Conservation (phyloP, 148 eudicot species). For the Amaranthus hypochondriacus region DNA sequence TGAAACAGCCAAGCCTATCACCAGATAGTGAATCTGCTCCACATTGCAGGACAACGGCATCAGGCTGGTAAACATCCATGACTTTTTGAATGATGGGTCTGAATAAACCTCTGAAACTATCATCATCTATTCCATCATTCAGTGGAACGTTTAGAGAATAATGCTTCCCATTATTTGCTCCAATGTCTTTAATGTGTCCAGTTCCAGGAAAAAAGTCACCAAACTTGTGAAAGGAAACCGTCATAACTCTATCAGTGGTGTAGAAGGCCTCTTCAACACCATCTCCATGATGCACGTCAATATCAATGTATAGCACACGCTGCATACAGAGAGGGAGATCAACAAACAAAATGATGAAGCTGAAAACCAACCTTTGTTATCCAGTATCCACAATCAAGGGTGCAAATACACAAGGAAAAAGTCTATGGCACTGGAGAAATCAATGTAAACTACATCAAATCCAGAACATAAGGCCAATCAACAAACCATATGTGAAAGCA, state of each 20-base stretch:
- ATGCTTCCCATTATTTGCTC: conserved; percentile 61
- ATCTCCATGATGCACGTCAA: conserved; percentile 93
- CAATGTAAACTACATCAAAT: not conserved
- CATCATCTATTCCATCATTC: conserved; percentile 87
- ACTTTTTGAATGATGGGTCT: conserved; percentile 77
- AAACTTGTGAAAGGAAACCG: conserved; percentile 91
- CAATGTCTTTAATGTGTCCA: conserved; percentile 86
- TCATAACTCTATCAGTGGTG: conserved; percentile 92
- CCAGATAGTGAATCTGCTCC: conserved; percentile 97
- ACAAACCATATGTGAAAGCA: conserved; percentile 2
- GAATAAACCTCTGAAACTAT: conserved; percentile 69
- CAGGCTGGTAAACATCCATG: conserved; percentile 91
- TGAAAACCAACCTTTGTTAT: not conserved
- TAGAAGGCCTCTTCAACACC: conserved; percentile 96
- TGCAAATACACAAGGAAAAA: not conserved
- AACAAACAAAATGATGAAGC: not conserved
- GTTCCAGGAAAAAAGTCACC: conserved; percentile 96
- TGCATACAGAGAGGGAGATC: conserved; percentile 30
- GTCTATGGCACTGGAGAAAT: not conserved
- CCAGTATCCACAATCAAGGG: not conserved
- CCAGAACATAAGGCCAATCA: not conserved
- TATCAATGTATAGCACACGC: conserved; percentile 88
- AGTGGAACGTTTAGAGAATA: conserved; percentile 88
- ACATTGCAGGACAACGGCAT: conserved; percentile 92
- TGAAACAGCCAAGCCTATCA: conserved; percentile 90